Conservation (phyloP, 305 asterid genomes). For the Plantago lanceolata region DNA sequence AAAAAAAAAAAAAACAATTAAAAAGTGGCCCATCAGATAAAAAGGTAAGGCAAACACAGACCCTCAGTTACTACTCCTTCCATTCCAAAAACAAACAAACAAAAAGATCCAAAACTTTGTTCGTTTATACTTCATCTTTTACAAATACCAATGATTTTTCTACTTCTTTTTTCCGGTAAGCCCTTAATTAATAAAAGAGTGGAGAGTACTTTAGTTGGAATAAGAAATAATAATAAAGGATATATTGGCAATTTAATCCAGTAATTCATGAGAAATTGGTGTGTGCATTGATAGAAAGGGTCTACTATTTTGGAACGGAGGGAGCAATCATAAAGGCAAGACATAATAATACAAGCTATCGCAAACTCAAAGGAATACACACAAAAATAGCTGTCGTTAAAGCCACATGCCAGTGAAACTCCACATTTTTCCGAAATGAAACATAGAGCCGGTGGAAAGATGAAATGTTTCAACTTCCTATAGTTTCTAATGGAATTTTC, state of each 20-base stretch:
- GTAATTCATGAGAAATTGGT: background rate
- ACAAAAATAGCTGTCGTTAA: background rate
- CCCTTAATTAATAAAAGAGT: background rate
- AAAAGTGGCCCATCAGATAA: slow-evolving; percentile 15
- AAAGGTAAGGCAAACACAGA: slow-evolving; percentile 5
- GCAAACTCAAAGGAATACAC: slow-evolving; percentile 15
- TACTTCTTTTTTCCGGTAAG: background rate
- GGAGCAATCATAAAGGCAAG: background rate
- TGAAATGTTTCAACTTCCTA: background rate
- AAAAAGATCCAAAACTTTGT: background rate
- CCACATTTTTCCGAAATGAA: slow-evolving; percentile 7
- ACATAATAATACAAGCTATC: background rate
- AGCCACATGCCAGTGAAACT: slow-evolving; percentile 12
- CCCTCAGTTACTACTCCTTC: background rate
- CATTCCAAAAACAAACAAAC: background rate
- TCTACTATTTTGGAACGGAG: background rate
- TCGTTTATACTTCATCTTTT: background rate
- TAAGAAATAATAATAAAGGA: background rate
- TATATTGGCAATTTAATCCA: background rate
- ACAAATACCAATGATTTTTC: background rate
- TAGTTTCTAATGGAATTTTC: slow-evolving; percentile 10
- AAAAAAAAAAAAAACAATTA: no score
- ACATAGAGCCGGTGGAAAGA: slow-evolving; percentile 3
- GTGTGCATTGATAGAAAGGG: background rate
- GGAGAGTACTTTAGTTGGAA: background rate